A percentile compares a stretch with the other conserved stretches of the same genome.
phyloP scores from a whole-genome alignment of 352 stramenopile species.

The Aphanomyces euteiches region DNA sequence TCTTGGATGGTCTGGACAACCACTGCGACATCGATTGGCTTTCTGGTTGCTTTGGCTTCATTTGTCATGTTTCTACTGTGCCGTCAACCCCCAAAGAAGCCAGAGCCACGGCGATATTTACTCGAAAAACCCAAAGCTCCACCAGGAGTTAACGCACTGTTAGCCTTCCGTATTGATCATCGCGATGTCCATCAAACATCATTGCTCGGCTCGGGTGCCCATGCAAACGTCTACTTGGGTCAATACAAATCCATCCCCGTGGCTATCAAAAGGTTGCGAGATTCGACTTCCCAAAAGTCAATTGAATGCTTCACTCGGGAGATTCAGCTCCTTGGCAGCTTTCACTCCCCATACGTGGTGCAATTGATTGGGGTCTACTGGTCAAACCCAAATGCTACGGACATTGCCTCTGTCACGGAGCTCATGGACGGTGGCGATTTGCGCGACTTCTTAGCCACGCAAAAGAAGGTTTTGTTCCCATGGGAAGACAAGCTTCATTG shows the following conservation, averaged over 20 bases:
- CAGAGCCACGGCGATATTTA: neutral
- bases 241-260: neutral
- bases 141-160: neutral
- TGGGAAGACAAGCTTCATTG: slow-evolving; percentile 27
- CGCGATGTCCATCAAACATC: neutral
- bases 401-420: slow-evolving; percentile 13
- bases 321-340: slow-evolving; percentile 9
- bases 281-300: neutral
- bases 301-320: neutral
- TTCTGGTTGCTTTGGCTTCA: neutral
- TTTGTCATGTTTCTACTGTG: neutral
- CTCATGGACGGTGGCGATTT: slow-evolving; percentile 25
- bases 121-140: neutral
- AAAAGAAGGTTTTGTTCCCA: slow-evolving; percentile 1
- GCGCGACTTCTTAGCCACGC: neutral
- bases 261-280: neutral
- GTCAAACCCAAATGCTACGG: neutral
- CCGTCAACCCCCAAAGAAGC: neutral
- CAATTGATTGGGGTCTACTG: slow-evolving; percentile 12
- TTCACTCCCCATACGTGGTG: slow-evolving; percentile 40
- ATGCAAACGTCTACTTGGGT: slow-evolving; percentile 8
- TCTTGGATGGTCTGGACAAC: neutral
- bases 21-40: neutral
- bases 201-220: neutral
- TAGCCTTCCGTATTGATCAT: neutral